A percentile compares a stretch with the other conserved stretches of the same genome.
Evolutionary conservation across 2,329 filamentous ascomycete species (phyloP).

Genomic region (Dactylellina drechsleri): DNA sequence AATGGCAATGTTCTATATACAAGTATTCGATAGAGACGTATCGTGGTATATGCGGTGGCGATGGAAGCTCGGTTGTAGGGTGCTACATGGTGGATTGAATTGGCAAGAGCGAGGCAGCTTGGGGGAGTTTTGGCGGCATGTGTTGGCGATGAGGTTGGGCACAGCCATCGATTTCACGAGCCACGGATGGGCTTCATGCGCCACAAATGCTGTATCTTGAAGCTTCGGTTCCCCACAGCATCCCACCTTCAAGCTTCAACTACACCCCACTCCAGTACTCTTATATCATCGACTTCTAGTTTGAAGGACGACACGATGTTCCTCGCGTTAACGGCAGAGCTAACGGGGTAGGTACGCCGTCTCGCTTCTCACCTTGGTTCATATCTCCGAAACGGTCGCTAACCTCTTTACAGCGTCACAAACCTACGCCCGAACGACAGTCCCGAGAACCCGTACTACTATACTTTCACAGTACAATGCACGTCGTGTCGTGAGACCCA

Average conservation of each 20-base stretch:
- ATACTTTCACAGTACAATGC: constrained; percentile 97
- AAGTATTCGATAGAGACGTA: neutral
- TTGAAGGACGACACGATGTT: constrained; percentile 25
- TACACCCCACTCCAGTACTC: no score
- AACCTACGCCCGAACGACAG: constrained; percentile 87
- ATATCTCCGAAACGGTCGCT: neutral
- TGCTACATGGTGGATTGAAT: constrained; percentile 40
- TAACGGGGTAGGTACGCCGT: constrained; percentile 18
- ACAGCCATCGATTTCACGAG: constrained; percentile 23
- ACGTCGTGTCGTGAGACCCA: constrained; percentile 95
- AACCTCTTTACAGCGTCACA: constrained; percentile 75
- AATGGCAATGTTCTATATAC: no score
- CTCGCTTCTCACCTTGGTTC: neutral
- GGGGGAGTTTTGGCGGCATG: constrained; percentile 11
- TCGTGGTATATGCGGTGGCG: constrained; percentile 33
- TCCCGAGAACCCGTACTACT: constrained; percentile 85
- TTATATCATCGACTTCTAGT: constrained; percentile 7
- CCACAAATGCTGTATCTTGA: constrained; percentile 8
- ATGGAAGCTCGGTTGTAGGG: constrained; percentile 5
- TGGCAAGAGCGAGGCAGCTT: constrained; percentile 1
- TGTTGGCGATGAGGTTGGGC: constrained; percentile 19
- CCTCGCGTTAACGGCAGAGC: constrained; percentile 47
- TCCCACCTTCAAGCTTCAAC: neutral
- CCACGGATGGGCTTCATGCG: constrained; percentile 32
- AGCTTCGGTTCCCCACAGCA: constrained; percentile 10